Percentiles rank a stretch among this genome's conserved stretches.
Conservation (phyloP, 148 eudicot species). For the Gaultheria prostrata region DNA sequence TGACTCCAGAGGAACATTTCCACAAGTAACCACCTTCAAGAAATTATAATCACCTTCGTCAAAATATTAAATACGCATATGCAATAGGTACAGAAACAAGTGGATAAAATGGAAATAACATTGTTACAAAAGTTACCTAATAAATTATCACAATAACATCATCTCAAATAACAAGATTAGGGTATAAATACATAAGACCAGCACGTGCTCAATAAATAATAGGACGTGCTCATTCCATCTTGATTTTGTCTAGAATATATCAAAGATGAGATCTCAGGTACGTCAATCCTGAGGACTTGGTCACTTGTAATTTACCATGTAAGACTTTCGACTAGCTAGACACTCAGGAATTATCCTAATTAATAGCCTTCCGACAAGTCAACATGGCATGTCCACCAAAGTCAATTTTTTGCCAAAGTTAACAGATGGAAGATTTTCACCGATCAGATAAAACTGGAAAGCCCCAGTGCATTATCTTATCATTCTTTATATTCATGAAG, state of each 20-base stretch:
- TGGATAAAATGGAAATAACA: slow-evolving; percentile 4
- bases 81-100: neutral
- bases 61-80: neutral
- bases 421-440: neutral
- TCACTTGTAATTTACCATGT: neutral
- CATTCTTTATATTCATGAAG: no score
- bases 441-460: no score
- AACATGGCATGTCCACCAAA: slow-evolving; percentile 1
- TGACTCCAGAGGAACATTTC: slow-evolving; percentile 90
- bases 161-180: neutral
- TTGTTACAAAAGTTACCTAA: neutral
- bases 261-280: neutral
- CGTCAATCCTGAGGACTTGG: neutral
- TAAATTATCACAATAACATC: neutral
- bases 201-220: neutral
- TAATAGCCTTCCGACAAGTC: neutral
- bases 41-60: neutral
- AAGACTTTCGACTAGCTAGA: neutral
- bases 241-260: neutral
- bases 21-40: slow-evolving; percentile 89
- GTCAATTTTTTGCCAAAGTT: neutral
- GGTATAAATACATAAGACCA: neutral
- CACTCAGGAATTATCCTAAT: neutral
- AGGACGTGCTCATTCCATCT: neutral
- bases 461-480: no score